Base-by-base conservation (phyloP, 2,329 filamentous ascomycete species). In the Pseudogymnoascus verrucosus region DNA sequence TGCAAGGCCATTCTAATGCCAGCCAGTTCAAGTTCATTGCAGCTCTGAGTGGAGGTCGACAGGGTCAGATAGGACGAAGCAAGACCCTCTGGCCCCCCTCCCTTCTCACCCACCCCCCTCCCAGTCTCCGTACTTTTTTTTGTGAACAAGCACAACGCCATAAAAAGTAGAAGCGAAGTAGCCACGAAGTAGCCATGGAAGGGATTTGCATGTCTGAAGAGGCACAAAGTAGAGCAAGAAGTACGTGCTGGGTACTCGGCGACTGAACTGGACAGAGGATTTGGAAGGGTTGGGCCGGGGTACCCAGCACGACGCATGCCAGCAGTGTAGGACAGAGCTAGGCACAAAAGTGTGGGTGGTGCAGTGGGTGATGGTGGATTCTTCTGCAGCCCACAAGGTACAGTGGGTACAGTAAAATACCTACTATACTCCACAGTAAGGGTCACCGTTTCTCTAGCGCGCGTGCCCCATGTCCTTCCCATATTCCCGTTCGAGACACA, bases 11-110 rank as follows among this genome's bases (percentile, higher is more conserved):
- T 10, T 34, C 26, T 28, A 57, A 57, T 31, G 47, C 26, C 47
- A 34, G 47, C 47, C 28, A 57, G 14, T 57, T 10, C 26, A 34
- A 31, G 47, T 57, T n/a, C n/a, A 57, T 57, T 31, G 11, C 26
- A 57, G 47, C n/a, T 57, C 26, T 57, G 47, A 19, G 47, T 57
- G 47, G 47, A 57, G 47, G 47, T 57, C 26, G 47, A 57, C 47
- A 57, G 47, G 47, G 47, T 57, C 26, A 57, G 47, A 57, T 57
- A 57, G 26, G 26, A 57, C 47, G 47, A 57, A 57, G 47, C 26
- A 57, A 34, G 47, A 57, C 47, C 47, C 47, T 57, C n/a, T 57
- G 8, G 47, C 47, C 47, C 47, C 42, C 44, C 44, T 51, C 44
- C 44, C 11, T 28, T 12, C 44, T 51, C 44, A 51, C 44, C 44